Evolutionary conservation across 768 basidiomycete species (phyloP).

Genomic region (Lenzites betulinus): DNA sequence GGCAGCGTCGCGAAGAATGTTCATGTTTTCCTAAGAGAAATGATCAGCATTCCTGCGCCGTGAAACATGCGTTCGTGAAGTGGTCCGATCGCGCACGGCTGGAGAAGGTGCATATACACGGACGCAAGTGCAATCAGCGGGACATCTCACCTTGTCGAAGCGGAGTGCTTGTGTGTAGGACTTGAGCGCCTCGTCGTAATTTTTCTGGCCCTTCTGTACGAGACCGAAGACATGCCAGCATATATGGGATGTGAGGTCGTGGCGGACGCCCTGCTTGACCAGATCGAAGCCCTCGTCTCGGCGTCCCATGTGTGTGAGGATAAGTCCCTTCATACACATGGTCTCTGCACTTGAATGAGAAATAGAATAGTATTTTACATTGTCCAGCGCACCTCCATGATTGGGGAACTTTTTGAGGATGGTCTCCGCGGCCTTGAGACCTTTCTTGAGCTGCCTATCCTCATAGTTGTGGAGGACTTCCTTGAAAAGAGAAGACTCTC

Average conservation of each 20-base stretch:
- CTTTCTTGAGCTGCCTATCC: conserved; percentile 84
- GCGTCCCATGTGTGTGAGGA: conserved; percentile 77
- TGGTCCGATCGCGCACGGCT: neutral
- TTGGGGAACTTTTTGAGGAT: conserved; percentile 96
- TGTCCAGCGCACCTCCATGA: conserved; percentile 79
- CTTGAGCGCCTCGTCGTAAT: conserved; percentile 92
- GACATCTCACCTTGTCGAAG: conserved; percentile 73
- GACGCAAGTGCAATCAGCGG: neutral
- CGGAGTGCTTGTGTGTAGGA: conserved; percentile 88
- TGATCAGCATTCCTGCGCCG: neutral
- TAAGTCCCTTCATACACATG: conserved; percentile 93
- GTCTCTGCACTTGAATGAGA: conserved; percentile 61
- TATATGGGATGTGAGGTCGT: conserved; percentile 88
- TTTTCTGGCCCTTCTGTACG: conserved; percentile 90
- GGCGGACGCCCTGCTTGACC: conserved; percentile 79
- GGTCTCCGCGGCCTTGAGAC: conserved; percentile 85
- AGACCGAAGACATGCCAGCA: conserved; percentile 98
- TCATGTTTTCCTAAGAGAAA: conserved; percentile 78
- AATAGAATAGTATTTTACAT: neutral
- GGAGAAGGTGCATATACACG: neutral
- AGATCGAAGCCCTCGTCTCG: conserved; percentile 82
- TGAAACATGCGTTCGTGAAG: too few species aligned
- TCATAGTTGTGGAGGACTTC: conserved; percentile 89
- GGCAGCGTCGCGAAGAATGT: conserved; percentile 89
- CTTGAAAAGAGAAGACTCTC: conserved; percentile 84